Conservation (phyloP, 371 early-diverging fungal genomes). For the Choanephora cucurbitarum region DNA sequence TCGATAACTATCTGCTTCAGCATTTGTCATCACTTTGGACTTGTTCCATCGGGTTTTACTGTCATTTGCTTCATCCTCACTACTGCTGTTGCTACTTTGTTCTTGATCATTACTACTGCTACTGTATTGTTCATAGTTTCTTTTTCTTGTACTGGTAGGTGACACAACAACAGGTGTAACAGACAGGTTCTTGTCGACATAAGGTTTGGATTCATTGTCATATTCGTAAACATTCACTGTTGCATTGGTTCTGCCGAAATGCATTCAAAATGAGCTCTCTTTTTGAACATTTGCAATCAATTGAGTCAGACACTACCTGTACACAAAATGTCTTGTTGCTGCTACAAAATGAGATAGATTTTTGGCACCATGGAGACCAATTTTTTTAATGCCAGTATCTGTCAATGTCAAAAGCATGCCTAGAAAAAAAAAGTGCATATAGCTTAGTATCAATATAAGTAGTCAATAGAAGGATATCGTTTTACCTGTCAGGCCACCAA, state of each 20-base stretch:
- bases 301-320: slow-evolving; percentile 29
- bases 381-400: slow-evolving; percentile 66
- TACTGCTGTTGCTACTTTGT: not conserved
- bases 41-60: not conserved
- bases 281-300: too few species aligned
- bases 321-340: slow-evolving; percentile 80
- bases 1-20: slow-evolving; percentile 36
- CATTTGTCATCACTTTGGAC: slow-evolving; percentile 4
- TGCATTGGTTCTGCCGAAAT: slow-evolving; percentile 49
- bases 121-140: slow-evolving; percentile 7
- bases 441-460: too few species aligned
- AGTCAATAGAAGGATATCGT: not conserved
- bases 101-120: not conserved
- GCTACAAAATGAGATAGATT: slow-evolving; percentile 84
- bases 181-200: slow-evolving; percentile 64
- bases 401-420: slow-evolving; percentile 91
- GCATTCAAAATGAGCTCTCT: too few species aligned
- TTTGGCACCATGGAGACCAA: slow-evolving; percentile 71
- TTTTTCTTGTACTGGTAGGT: slow-evolving; percentile 37
- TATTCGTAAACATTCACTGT: slow-evolving; percentile 54
- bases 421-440: slow-evolving; percentile 18
- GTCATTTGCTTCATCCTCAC: slow-evolving; percentile 2
- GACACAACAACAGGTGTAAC: slow-evolving; percentile 64
- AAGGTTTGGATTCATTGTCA: slow-evolving; percentile 28
- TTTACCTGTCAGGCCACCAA: slow-evolving; percentile 90